Evolutionary conservation across 768 basidiomycete species (phyloP).

Genomic region (Rossbeevera mucosa): DNA sequence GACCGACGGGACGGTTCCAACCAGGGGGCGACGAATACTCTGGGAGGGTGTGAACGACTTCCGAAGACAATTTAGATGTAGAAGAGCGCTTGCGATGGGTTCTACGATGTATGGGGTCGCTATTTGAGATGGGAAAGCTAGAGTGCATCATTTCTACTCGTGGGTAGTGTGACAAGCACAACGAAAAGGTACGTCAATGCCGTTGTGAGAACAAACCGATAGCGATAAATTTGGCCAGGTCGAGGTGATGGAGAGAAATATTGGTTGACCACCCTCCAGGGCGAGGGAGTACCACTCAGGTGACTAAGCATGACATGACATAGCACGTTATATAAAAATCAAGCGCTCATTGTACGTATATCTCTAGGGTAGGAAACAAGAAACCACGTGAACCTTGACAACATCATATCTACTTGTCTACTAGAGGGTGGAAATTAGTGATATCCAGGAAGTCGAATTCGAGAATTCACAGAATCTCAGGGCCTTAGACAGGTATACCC

Average conservation of each 20-base stretch:
- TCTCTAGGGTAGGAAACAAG: background rate
- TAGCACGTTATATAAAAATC: too few species aligned
- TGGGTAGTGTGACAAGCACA: background rate
- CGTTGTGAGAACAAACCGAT: conserved; percentile 10
- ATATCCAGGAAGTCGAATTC: background rate
- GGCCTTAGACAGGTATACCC: conserved; percentile 12
- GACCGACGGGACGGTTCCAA: conserved; percentile 14
- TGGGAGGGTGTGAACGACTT: conserved; percentile 62
- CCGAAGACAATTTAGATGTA: conserved; percentile 55
- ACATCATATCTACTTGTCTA: background rate
- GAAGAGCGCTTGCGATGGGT: conserved; percentile 57
- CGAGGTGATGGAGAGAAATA: conserved; percentile 5
- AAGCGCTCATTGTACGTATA: background rate
- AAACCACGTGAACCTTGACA: background rate
- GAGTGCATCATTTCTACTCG: conserved; percentile 15
- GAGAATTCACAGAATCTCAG: background rate
- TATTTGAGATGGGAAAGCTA: conserved; percentile 9
- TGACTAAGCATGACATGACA: conserved; percentile 31
- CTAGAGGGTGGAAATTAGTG: background rate
- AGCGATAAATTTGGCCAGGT: conserved; percentile 5
- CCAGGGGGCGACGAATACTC: conserved; percentile 48
- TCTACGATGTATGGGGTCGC: conserved; percentile 23
- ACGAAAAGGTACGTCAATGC: conserved; percentile 7
- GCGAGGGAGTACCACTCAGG: background rate
- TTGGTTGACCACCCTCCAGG: background rate